Conservation (phyloP, 2,329 filamentous ascomycete species). For the Penicillium sp. region DNA sequence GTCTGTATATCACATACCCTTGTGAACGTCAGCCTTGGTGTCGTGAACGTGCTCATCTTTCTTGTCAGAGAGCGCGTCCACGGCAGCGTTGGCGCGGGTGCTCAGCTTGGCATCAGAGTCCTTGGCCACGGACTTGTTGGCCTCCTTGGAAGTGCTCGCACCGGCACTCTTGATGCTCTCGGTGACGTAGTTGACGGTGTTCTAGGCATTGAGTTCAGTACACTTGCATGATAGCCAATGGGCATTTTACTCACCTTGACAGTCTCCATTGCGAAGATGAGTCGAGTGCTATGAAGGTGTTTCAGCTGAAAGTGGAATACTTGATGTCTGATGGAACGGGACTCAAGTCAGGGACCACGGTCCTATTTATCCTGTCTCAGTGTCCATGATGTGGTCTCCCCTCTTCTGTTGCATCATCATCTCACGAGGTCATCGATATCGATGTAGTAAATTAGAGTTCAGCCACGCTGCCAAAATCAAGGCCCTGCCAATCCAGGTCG, state of each 20-base stretch:
- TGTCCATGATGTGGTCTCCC: not conserved
- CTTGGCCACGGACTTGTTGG: conserved; percentile 68
- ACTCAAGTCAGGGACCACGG: not conserved
- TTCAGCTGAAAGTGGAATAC: not conserved
- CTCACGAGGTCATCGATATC: not conserved
- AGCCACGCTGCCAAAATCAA: not conserved
- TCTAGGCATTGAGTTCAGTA: conserved; percentile 31
- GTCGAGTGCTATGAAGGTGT: not conserved
- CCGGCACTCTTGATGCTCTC: conserved; percentile 60
- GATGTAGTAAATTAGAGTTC: not conserved
- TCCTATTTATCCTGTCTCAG: not conserved
- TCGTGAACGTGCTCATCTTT: conserved; percentile 42
- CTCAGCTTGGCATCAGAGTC: conserved; percentile 52
- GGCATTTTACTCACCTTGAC: conserved; percentile 14
- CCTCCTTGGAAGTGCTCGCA: conserved; percentile 61
- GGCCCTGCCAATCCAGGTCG: too few species aligned
- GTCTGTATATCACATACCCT: not conserved
- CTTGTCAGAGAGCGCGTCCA: conserved; percentile 55
- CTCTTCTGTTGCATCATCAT: not conserved
- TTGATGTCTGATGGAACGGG: not conserved
- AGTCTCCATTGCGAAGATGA: conserved; percentile 18
- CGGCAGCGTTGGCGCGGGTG: conserved; percentile 55
- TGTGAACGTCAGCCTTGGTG: not conserved
- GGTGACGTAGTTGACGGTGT: conserved; percentile 67
- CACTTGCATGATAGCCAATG: not conserved